A percentile compares a stretch with the other conserved stretches of the same genome.
Conservation (phyloP, 2,329 filamentous ascomycete genomes). For the Fusarium chaquense region DNA sequence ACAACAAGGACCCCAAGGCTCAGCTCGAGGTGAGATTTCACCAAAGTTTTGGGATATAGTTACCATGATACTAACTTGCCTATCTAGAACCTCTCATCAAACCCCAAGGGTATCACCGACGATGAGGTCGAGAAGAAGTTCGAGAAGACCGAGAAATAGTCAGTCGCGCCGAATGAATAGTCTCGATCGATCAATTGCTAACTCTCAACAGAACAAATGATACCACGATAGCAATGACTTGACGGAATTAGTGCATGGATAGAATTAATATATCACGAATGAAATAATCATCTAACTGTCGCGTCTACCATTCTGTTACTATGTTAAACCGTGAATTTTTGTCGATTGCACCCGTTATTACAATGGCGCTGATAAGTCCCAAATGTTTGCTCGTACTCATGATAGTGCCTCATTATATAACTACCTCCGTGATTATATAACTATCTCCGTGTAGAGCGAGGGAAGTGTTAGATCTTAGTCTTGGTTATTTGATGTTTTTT, state of each 20-base stretch:
- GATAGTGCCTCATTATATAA: background rate
- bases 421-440: too few species aligned
- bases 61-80: slow-evolving; percentile 1
- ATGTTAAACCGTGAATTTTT: background rate
- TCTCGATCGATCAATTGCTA: background rate
- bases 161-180: background rate
- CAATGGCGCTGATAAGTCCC: accelerated
- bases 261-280: slow-evolving; percentile 29
- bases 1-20: slow-evolving; percentile 62
- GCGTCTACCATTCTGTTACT: too few species aligned
- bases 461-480: too few species aligned
- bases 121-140: slow-evolving; percentile 72
- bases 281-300: background rate
- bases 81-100: slow-evolving; percentile 66
- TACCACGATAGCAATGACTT: slow-evolving; percentile 13
- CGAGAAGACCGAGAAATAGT: slow-evolving; percentile 58
- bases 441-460: too few species aligned
- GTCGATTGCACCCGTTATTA: background rate
- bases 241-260: slow-evolving; percentile 18
- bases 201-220: background rate
- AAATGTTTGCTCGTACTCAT: background rate
- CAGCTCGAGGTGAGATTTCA: slow-evolving; percentile 60
- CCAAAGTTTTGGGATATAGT: background rate
- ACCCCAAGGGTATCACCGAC: slow-evolving; percentile 74
- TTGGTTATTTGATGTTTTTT: too few species aligned